Percentiles rank a stretch among this genome's conserved stretches.
Conservation (phyloP, 176 grass and related monocot species). For the Avena insularis region DNA sequence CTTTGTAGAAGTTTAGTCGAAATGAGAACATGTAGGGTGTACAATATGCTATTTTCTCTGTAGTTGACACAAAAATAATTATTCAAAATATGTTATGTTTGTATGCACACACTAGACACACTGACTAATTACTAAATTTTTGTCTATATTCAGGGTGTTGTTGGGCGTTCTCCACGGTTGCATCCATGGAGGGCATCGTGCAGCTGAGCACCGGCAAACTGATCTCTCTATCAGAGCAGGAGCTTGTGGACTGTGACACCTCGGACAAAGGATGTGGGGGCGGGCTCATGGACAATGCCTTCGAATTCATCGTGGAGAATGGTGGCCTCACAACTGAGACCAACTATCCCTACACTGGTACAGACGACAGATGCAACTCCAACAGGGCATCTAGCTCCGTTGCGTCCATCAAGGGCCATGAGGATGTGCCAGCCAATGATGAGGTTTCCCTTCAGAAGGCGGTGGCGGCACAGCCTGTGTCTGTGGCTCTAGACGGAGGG, state of each 20-base stretch:
- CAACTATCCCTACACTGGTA: slow-evolving; percentile 48
- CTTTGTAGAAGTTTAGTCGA: too few species aligned
- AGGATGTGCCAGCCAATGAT: slow-evolving; percentile 51
- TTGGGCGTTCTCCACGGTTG: slow-evolving; percentile 60
- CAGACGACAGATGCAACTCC: slow-evolving; percentile 42
- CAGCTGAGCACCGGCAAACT: slow-evolving; percentile 58
- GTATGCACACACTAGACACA: too few species aligned
- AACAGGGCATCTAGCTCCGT: slow-evolving; percentile 25
- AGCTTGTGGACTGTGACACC: slow-evolving; percentile 60
- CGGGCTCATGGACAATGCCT: slow-evolving; percentile 52
- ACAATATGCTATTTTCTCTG: too few species aligned
- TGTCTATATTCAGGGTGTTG: slow-evolving; percentile 31
- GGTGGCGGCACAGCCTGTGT: slow-evolving; percentile 47
- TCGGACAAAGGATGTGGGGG: slow-evolving; percentile 49
- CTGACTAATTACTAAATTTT: background rate
- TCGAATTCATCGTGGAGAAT: slow-evolving; percentile 34
- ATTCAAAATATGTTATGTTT: too few species aligned
- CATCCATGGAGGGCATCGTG: slow-evolving; percentile 58
- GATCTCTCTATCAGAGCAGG: slow-evolving; percentile 61
- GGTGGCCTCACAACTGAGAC: slow-evolving; percentile 33
- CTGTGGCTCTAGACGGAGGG: slow-evolving; percentile 45
- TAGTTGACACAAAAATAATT: background rate
- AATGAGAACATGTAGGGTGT: too few species aligned
- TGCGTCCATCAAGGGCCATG: slow-evolving; percentile 47
- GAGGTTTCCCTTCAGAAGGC: slow-evolving; percentile 50